phyloP scores from a whole-genome alignment of 352 stramenopile species.

The Phytopythium mirpurense region DNA sequence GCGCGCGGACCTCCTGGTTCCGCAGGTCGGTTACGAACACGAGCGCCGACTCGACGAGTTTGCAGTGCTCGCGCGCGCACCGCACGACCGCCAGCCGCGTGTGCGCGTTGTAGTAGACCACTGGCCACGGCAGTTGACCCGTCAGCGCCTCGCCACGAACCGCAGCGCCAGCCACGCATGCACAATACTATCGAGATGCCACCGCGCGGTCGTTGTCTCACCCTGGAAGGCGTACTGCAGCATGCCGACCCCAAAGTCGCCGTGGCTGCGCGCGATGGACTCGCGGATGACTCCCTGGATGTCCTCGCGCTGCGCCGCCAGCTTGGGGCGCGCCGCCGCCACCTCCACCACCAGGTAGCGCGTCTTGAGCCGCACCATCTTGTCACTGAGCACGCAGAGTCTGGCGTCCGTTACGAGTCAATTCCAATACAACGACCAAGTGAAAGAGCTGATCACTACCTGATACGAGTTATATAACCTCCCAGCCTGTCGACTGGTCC shows the following conservation, averaged over 20 bases:
- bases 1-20: constrained; percentile 53
- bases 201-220: no score
- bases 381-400: no score
- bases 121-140: constrained; percentile 11
- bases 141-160: background rate
- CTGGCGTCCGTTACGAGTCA: no score
- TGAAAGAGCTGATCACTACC: no score
- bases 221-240: constrained; percentile 80
- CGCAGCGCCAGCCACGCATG: no score
- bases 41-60: constrained; percentile 69
- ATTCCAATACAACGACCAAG: no score
- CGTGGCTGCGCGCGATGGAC: constrained; percentile 61
- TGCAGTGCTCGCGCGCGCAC: constrained; percentile 62
- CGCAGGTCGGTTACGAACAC: constrained; percentile 64
- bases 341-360: constrained; percentile 68
- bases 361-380: constrained; percentile 77
- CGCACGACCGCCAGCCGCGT: constrained; percentile 53
- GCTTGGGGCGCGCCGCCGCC: constrained; percentile 29
- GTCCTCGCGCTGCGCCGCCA: constrained; percentile 54
- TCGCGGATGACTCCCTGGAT: constrained; percentile 49
- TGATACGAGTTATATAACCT: no score
- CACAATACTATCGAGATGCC: no score
- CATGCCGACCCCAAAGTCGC: constrained; percentile 58
- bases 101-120: constrained; percentile 57
- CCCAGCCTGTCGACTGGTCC: background rate